Conservation (phyloP, 2,329 filamentous ascomycete species). For the Ophiocordyceps polyrhachis-furcata region DNA sequence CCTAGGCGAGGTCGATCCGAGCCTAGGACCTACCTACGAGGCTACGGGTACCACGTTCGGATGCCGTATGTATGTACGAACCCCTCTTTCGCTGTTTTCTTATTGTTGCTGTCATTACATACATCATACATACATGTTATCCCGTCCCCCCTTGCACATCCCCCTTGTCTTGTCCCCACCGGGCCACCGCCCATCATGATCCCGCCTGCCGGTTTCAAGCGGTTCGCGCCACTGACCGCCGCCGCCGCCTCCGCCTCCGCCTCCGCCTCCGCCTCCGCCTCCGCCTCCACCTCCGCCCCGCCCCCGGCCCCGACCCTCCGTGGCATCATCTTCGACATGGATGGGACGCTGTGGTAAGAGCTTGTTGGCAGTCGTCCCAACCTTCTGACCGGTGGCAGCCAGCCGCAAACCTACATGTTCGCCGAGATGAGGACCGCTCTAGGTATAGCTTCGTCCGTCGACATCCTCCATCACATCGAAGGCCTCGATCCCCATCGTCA, state of each 20-base stretch:
- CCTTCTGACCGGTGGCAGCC: conserved; percentile 25
- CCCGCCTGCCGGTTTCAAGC: conserved; percentile 16
- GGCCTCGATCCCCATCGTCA: conserved; percentile 42
- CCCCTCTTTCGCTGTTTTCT: neutral
- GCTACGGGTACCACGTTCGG: too few species aligned
- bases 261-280: too few species aligned
- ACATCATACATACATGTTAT: neutral
- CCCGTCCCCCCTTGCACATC: neutral
- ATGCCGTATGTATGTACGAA: too few species aligned
- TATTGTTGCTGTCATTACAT: too few species aligned
- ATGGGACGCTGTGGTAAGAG: conserved; percentile 71
- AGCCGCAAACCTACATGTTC: conserved; percentile 96
- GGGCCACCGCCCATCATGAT: neutral
- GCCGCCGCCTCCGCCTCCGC: neutral
- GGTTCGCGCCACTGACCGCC: conserved; percentile 25
- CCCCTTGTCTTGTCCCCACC: too few species aligned
- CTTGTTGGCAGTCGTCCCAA: neutral
- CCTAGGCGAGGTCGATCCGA: too few species aligned
- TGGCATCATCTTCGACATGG: conserved; percentile 74
- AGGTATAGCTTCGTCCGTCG: conserved; percentile 48
- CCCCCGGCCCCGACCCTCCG: conserved; percentile 20
- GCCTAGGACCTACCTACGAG: too few species aligned
- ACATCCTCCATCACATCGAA: conserved; percentile 84
- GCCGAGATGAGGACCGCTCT: conserved; percentile 62
- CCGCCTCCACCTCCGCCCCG: neutral